A percentile compares a stretch with the other conserved stretches of the same genome.
Conservation (phyloP, 352 stramenopile genomes). For the Phytopythium cucurbitacearum region DNA sequence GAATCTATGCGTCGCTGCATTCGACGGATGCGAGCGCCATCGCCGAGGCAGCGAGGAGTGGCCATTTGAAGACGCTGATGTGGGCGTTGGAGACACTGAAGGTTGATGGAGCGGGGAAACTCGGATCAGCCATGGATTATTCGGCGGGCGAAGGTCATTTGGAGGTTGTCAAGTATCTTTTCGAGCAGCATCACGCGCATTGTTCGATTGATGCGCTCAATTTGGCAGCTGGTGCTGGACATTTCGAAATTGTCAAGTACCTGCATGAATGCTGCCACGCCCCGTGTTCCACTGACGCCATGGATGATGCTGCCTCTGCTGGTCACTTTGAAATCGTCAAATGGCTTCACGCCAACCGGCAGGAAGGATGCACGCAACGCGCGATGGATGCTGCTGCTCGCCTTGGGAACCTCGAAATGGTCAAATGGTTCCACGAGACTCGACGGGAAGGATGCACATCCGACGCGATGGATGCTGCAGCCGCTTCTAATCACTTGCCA, state of each 20-base stretch:
- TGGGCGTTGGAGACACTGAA: slow-evolving; percentile 7
- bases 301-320: slow-evolving; percentile 21
- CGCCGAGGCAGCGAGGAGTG: slow-evolving; percentile 19
- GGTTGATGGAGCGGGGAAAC: slow-evolving; percentile 6
- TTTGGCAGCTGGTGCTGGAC: slow-evolving; percentile 17
- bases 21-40: slow-evolving; percentile 13
- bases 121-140: slow-evolving; percentile 15
- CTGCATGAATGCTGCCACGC: slow-evolving; percentile 20
- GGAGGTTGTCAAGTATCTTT: slow-evolving; percentile 22
- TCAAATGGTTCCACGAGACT: slow-evolving; percentile 20
- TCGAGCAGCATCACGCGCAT: slow-evolving; percentile 17
- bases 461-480: slow-evolving; percentile 22
- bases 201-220: slow-evolving; percentile 29
- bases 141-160: slow-evolving; percentile 24
- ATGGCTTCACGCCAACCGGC: slow-evolving; percentile 25
- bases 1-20: slow-evolving; percentile 15
- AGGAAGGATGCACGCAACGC: slow-evolving; percentile 25
- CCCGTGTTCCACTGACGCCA: slow-evolving; percentile 29
- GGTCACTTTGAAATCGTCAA: slow-evolving; percentile 23
- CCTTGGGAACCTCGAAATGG: slow-evolving; percentile 20
- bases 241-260: slow-evolving; percentile 25
- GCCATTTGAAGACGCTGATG: slow-evolving; percentile 17
- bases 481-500: slow-evolving; percentile 16
- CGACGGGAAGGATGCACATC: slow-evolving; percentile 20
- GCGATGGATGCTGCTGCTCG: slow-evolving; percentile 28